Evolutionary conservation across 2,329 filamentous ascomycete species (phyloP), one percentile per base, ranked within the genome.

Genomic region (Xylaria arbuscula): DNA sequence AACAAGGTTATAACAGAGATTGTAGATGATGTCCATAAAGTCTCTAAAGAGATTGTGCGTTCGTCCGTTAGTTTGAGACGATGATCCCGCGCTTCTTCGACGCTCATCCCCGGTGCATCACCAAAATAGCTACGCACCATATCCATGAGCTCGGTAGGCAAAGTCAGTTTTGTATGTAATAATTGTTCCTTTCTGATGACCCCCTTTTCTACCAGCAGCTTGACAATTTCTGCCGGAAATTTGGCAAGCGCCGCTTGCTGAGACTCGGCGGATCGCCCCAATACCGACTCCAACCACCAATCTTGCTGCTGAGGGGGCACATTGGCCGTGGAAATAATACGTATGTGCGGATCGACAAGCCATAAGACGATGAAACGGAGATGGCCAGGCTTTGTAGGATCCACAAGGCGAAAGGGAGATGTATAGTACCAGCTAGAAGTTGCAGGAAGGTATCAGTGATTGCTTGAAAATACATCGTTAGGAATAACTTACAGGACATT

Each of bases 361-460:
- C 87, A 91, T 10, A 91, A 78, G 0, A 86, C 87, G 2, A 91
- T 78, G 56, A 90, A 86, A 74, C 87, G 87, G 19, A 87, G 82
- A 72, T 90, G 86, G 1, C 89, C 89, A 0, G 86, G 82, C 22
- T 80, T 82, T 0, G 84, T 82, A 2, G 76, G 77, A 72, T 91
- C 88, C 0, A 70, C 77, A 0, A 90, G 82, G 7, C 76, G 69
- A 71, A 89, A 88, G 0, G 81, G 77, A 1, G 78, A 75, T 0
- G 86, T 83, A 2, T 77, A 75, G 70, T 86, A 84, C 64, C 87
- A 85, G 5, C 58, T 66, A 22, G 22, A 40, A 17, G 28, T 65
- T 22, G 32, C 15, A 17, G n/a, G 22, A 17, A 22, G 2, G 22
- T 45, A 22, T 62, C 36, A 53, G 42, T 47, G 17, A n/a, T 57